Conservation (phyloP, 2,329 filamentous ascomycete species). For the Fusarium sp. region DNA sequence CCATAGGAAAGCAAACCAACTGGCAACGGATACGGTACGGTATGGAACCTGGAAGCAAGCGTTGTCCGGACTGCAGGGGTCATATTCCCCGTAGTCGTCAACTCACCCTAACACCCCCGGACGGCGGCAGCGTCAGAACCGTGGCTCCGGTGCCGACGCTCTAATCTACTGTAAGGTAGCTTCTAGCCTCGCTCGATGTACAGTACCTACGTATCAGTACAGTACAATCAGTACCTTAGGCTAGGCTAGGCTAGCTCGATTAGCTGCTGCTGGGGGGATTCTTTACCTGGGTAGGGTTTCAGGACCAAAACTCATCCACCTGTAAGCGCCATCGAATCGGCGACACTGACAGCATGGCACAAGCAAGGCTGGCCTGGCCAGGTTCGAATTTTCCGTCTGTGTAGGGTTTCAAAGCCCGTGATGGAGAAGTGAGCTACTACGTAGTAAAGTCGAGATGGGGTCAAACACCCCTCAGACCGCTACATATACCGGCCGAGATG, state of each 20-base stretch:
- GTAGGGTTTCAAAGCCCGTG: conserved; percentile 38
- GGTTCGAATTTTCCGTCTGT: conserved; percentile 21
- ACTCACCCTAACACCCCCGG: conserved; percentile 13
- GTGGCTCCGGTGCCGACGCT: conserved; percentile 46
- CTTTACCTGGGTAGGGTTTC: conserved; percentile 22
- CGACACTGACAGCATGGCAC: conserved; percentile 16
- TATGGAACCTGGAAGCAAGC: conserved; percentile 6
- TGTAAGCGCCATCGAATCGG: conserved; percentile 19
- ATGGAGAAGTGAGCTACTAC: conserved; percentile 18
- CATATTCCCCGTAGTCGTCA: conserved; percentile 34
- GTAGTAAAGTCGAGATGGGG: background rate
- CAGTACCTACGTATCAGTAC: background rate
- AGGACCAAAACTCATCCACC: conserved; percentile 30
- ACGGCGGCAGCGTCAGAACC: conserved; percentile 45
- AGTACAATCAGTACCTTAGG: background rate
- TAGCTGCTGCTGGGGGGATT: conserved; percentile 19
- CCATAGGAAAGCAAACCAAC: conserved; percentile 20
- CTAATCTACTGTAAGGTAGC: conserved; percentile 8
- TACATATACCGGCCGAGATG: conserved; percentile 34
- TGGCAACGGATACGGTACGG: conserved; percentile 10
- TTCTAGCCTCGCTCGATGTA: background rate
- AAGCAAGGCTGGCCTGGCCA: conserved; percentile 22
- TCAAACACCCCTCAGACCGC: conserved; percentile 13
- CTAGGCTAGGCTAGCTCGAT: conserved; percentile 5
- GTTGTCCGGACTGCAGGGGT: conserved; percentile 38